Evolutionary conservation across 2,329 filamentous ascomycete species (phyloP), one percentile per base, ranked within the genome.

Genomic region (Aspergillus piperis): DNA sequence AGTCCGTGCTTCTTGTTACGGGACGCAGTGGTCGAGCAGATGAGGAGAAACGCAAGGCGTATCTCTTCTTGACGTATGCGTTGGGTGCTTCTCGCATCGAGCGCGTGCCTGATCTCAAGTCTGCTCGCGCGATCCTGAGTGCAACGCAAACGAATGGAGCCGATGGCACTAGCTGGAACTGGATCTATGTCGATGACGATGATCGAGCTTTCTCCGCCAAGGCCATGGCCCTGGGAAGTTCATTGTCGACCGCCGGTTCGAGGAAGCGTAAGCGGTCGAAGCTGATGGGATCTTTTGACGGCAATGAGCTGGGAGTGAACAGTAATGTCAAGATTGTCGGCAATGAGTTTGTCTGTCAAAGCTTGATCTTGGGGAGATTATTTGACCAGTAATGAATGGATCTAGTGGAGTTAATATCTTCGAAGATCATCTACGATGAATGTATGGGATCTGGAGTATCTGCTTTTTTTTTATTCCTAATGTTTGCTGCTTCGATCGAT

Each of bases 261-360:
- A 75, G 77, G 57, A 83, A 83, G 68, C 75, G 81, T 25, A 78
- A 77, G 68, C 77, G 77, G 65, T 73, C 69, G 3, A 59, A 62
- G 41, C 61, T 71, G 7, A 61, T 63, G 30, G 66, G 68, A 42
- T 63, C 59, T 27, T 64, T 66, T 32, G 68, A 66, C n/a, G 64
- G 68, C 19, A 73, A 71, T 54, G 73, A 70, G 39, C 63, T 75
- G 19, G 68, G 73, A 27, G 71, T 78, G 15, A 70, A 77, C 47
- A 78, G 82, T 67, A 83, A 77, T 62, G 81, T 92, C 39, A 84
- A 83, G 63, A 83, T 95, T 48, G 84, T 96, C 55, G 89, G 88
- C 58, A 89, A 96, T 73, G 94, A 98, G 76, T 87, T 94, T 71
- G 87, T 98, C 21, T 88, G 96, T 58, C 94, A 99, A 81, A 97